phyloP scores from a whole-genome alignment of 108 stramenopile species.

The Nannochloropsis salina region DNA sequence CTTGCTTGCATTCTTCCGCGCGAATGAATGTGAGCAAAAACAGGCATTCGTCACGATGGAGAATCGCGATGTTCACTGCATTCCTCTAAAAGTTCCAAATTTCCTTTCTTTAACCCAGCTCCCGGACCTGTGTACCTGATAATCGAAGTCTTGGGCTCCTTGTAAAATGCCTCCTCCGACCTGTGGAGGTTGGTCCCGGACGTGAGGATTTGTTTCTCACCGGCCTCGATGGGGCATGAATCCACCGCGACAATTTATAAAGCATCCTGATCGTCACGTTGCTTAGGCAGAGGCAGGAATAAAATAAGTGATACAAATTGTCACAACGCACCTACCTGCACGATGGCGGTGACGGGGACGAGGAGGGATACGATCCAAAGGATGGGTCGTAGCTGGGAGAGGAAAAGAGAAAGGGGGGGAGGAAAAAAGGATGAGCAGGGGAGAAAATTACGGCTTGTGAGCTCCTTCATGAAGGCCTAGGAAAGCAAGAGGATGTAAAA shows the following conservation, averaged over 20 bases:
- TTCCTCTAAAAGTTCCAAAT: not conserved
- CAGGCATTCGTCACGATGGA: not conserved
- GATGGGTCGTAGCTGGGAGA: not conserved
- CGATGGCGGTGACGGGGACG: not conserved
- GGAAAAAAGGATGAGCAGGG: not conserved
- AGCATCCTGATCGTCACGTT: too few species aligned
- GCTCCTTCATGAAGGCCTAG: too few species aligned
- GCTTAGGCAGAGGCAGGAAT: too few species aligned
- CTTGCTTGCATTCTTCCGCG: too few species aligned
- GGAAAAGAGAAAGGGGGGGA: not conserved
- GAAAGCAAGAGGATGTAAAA: too few species aligned
- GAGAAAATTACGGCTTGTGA: too few species aligned
- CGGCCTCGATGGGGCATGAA: too few species aligned
- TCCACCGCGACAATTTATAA: too few species aligned
- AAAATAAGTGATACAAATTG: too few species aligned
- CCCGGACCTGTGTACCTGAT: not conserved
- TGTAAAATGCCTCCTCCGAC: not conserved
- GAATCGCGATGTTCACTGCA: not conserved
- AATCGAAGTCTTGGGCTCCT: not conserved
- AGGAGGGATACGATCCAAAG: slow-evolving; percentile 5
- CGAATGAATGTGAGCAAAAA: not conserved
- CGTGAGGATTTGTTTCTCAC: too few species aligned
- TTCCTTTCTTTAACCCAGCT: not conserved
- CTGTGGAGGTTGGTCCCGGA: too few species aligned
- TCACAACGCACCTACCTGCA: not conserved